Evolutionary conservation across 208 protist genomes (phyloP).

Genomic region (Acanthamoeba sp.): DNA sequence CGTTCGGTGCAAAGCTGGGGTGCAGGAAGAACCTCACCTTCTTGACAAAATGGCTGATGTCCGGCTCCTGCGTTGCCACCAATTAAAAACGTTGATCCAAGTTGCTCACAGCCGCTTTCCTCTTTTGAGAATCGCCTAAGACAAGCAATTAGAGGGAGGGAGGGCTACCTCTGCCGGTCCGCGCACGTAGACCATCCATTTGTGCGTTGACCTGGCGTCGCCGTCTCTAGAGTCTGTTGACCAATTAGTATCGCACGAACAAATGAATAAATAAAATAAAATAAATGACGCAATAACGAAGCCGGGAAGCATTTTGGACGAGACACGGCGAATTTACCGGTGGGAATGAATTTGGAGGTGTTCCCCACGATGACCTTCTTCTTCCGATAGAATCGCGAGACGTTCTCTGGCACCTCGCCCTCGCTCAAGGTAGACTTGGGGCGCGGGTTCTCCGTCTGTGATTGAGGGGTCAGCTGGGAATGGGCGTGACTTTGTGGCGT

Average conservation of each 20-base stretch:
- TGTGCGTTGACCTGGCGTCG: constrained; percentile 56
- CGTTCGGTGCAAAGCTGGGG: constrained; percentile 78
- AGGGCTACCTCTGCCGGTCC: constrained; percentile 15
- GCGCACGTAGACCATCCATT: constrained; percentile 72
- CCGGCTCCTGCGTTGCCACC: constrained; percentile 23
- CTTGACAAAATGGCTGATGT: constrained; percentile 55
- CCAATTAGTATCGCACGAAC: no score
- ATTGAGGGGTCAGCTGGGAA: neutral
- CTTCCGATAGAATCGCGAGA: constrained; percentile 68
- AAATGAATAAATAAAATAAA: no score
- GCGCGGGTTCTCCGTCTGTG: neutral
- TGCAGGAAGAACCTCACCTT: constrained; percentile 82
- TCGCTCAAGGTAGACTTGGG: neutral
- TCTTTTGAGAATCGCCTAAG: no score
- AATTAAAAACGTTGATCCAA: neutral
- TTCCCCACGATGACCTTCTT: constrained; percentile 72
- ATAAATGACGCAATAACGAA: no score
- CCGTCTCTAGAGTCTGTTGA: constrained; percentile 22
- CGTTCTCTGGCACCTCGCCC: constrained; percentile 19
- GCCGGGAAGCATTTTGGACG: neutral
- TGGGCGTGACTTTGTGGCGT: neutral
- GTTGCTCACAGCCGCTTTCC: neutral
- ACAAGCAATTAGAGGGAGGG: no score
- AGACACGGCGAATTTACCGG: neutral
- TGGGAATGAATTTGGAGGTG: constrained; percentile 72